Conservation (phyloP, 495 filamentous ascomycete species). For the Penicillium ochrochloron region DNA sequence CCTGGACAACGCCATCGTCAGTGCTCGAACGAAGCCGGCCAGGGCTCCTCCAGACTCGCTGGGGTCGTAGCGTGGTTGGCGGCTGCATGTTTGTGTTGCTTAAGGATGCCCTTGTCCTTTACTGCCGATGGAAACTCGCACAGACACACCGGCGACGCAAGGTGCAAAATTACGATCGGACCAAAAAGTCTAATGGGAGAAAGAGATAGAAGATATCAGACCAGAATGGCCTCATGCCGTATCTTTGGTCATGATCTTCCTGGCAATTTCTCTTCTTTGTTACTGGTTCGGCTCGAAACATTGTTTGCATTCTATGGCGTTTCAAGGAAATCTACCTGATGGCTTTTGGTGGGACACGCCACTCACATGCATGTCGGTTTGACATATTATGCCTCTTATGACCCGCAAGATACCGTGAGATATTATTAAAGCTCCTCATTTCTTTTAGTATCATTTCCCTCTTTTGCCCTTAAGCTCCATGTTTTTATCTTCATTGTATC, state of each 20-base stretch:
- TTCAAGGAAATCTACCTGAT: constrained; percentile 20
- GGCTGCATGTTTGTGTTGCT: constrained; percentile 80
- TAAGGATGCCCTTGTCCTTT: constrained; percentile 75
- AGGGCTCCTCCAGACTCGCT: constrained; percentile 72
- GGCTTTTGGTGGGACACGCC: constrained; percentile 15
- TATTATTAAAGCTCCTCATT: constrained; percentile 13
- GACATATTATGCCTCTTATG: constrained; percentile 32
- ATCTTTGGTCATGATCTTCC: background rate
- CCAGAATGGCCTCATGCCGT: background rate
- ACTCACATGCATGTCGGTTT: constrained; percentile 21
- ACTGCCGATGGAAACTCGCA: constrained; percentile 73
- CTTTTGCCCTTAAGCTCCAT: background rate
- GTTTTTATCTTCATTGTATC: background rate
- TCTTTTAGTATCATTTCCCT: background rate
- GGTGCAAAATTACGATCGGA: constrained; percentile 66
- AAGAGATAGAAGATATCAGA: constrained; percentile 23
- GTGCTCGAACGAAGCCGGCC: constrained; percentile 43
- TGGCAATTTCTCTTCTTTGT: background rate
- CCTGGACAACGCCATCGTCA: constrained; percentile 60
- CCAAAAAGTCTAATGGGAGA: constrained; percentile 39
- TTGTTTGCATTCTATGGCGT: constrained; percentile 34
- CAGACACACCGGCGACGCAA: constrained; percentile 67
- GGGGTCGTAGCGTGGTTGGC: constrained; percentile 79
- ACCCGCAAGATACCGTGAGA: constrained; percentile 19
- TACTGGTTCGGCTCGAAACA: constrained; percentile 13